phyloP scores from a whole-genome alignment of 1,139 yeast species.

The Candida labiduridarum region DNA sequence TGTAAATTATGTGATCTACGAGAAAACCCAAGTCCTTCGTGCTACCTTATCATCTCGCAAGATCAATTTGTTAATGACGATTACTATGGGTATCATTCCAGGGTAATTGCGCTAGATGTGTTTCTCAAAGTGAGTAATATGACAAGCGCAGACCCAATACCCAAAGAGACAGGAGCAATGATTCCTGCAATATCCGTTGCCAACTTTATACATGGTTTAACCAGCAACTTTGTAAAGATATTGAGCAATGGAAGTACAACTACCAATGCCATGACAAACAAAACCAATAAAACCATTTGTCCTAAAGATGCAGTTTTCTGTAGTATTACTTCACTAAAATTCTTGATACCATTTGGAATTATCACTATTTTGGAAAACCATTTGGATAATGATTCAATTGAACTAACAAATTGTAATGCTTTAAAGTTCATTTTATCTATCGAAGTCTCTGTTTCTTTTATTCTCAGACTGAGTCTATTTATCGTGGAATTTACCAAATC shows the following conservation, averaged over 20 bases:
- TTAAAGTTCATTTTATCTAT: conserved; percentile 14
- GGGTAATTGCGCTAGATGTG: background rate
- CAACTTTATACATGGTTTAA: background rate
- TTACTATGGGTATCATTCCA: no score
- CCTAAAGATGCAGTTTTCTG: background rate
- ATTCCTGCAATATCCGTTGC: background rate
- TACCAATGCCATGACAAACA: background rate
- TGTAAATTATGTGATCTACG: conserved; percentile 8
- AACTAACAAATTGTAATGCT: conserved; percentile 1
- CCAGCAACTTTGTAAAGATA: background rate
- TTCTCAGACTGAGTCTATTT: conserved; percentile 12
- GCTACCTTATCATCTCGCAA: no score
- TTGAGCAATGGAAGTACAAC: background rate
- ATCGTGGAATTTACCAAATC: conserved; percentile 11
- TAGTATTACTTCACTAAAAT: background rate
- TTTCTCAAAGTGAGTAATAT: background rate
- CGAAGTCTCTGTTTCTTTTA: conserved; percentile 14
- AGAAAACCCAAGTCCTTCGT: no score
- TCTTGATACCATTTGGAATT: background rate
- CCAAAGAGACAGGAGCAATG: background rate
- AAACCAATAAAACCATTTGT: background rate
- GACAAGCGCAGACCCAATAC: background rate
- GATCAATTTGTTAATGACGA: no score
- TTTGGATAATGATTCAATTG: background rate
- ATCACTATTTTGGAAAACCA: background rate